phyloP scores from a whole-genome alignment of 345 rosid genomes.

The Nasturtium officinale region DNA sequence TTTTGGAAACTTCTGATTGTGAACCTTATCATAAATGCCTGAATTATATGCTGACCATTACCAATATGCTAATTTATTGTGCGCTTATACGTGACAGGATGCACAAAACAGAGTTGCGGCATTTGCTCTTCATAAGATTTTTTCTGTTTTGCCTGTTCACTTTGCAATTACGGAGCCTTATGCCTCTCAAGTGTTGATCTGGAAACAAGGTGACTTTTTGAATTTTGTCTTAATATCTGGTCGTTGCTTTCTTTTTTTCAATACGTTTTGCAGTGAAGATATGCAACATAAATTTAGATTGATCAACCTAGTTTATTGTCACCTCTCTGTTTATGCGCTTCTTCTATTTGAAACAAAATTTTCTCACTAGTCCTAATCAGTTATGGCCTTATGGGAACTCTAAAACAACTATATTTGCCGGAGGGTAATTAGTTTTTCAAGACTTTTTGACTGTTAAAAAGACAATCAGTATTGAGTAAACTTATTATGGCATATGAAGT shows the following conservation, averaged over 20 bases:
- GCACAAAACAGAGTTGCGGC: constrained; percentile 89
- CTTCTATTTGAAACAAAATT: background rate
- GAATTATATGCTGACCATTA: constrained; percentile 2
- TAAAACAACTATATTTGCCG: constrained; percentile 4
- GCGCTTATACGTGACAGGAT: constrained; percentile 57
- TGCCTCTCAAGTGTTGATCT: constrained; percentile 64
- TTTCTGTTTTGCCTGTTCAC: constrained; percentile 79
- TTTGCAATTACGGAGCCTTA: constrained; percentile 71
- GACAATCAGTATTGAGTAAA: constrained; percentile 1
- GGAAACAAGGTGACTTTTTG: constrained; percentile 73
- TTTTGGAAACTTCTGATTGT: constrained; percentile 20
- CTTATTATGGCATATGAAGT: background rate
- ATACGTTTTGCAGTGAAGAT: background rate
- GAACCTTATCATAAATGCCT: constrained; percentile 14
- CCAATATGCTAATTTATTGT: constrained; percentile 24
- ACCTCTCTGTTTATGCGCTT: constrained; percentile 12
- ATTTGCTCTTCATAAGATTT: constrained; percentile 72
- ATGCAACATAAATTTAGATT: constrained; percentile 6
- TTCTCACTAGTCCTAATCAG: constrained; percentile 9
- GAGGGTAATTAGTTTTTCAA: background rate
- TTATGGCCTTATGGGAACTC: constrained; percentile 25
- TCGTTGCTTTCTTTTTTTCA: background rate
- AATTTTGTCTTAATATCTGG: constrained; percentile 18
- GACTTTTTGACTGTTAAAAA: background rate
- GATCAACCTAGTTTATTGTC: background rate